Evolutionary conservation across 2,329 filamentous ascomycete species (phyloP), one percentile per base, ranked within the genome.

Genomic region (Meredithiella fracta): DNA sequence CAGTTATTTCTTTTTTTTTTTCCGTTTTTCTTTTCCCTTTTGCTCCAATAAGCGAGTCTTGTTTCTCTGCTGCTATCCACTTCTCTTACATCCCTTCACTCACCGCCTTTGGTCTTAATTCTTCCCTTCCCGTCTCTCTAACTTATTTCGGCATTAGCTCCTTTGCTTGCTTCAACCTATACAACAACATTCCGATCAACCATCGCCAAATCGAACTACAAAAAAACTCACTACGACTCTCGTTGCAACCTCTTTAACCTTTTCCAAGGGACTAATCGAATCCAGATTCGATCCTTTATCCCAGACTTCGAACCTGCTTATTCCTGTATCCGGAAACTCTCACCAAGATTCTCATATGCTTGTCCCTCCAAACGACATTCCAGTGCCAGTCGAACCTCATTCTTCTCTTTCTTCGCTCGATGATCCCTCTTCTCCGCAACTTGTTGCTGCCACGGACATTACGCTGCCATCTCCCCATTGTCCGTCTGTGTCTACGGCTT

Each of bases 51-150:
- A 20, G 11, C 7, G 5, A 15, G 14, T 40, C 47, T 23, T 40
- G 6, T 40, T 37, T 53, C 2, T 17, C 29, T 23, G 23, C 20
- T 50, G 15, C 17, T 40, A 31, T 40, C 6, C 23, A 15, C 20
- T 20, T 31, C 17, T 53, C 22, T 53, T 22, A 5, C 3, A 22
- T 52, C 29, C n/a, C 1, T 23, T 37, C 29, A 7, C 25, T 22
- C n/a, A 44, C 15, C 15, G 40, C 40, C 20, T 20, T 44, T 7
- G 17, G 20, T 3, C 15, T 44, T 80, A 64, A 60, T 63, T 63
- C 60, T 42, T 34, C 26, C 17, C 29, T 51, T 26, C 11, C 20
- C 40, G 20, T 44, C 15, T n/a, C 8, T 44, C 40, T 44, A 20
- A 44, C 40, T 44, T 44, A 17, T 44, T 44, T 44, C 11, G 15